Conservation (phyloP, 306 rosid genomes). For the Malus sylvestris region DNA sequence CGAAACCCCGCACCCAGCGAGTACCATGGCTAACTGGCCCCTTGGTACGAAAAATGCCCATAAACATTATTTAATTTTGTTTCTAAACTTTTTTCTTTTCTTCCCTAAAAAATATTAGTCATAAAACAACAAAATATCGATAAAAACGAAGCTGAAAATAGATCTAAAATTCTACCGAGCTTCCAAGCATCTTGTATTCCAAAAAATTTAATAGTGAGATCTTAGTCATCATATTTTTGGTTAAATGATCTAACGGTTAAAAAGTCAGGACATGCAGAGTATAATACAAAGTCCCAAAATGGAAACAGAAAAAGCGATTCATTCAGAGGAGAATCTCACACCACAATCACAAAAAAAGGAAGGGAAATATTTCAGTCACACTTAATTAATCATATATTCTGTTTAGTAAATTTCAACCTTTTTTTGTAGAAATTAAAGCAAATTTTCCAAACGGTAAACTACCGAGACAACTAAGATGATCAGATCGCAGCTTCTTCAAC, state of each 20-base stretch:
- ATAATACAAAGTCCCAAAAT: background rate
- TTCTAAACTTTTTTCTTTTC: background rate
- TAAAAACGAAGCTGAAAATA: slow-evolving; percentile 1
- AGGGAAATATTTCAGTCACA: background rate
- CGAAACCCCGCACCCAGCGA: background rate
- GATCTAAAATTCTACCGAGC: background rate
- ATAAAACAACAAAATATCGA: background rate
- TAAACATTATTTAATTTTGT: background rate
- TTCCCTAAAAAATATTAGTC: background rate
- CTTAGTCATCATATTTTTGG: background rate
- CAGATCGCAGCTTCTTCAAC: background rate
- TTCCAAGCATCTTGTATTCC: background rate
- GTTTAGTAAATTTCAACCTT: background rate
- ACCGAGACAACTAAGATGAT: background rate
- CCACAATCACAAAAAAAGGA: background rate
- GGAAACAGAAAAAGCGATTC: background rate
- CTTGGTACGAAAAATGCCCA: background rate
- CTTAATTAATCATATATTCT: background rate
- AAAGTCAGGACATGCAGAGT: too few relatives aligned
- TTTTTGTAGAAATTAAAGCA: background rate
- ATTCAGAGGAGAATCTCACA: background rate
- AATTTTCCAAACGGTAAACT: background rate
- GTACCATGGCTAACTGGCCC: slow-evolving; percentile 3
- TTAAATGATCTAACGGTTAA: too few relatives aligned
- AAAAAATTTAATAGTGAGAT: too few relatives aligned